Base-by-base conservation (phyloP, 345 rosid genomes). In the Dimocarpus longan region DNA sequence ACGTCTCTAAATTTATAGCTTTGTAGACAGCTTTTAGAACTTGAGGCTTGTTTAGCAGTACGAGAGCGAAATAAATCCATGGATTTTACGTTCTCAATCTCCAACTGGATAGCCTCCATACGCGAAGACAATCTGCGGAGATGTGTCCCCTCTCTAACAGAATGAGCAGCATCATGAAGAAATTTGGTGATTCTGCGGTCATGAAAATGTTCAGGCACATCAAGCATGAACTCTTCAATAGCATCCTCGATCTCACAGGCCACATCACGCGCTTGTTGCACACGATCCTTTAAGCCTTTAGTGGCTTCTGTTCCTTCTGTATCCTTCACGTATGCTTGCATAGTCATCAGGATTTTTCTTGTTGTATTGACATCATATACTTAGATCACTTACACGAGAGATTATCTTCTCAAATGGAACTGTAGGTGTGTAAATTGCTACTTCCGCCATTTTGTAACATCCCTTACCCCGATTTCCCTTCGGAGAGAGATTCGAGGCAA, bases 301-400 rank as follows among this genome's bases (percentile, higher is more conserved):
- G 40, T 50, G 16, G 6, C n/a, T 32, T 26, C 43, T 28, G 1
- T 18, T 54, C 42, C 63, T 71, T 54, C 75, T 50, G 40, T 16
- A 32, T 71, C 75, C 63, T 54, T 71, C 63, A 71, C 10, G 60
- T 50, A 71, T n/a, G 60, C 40, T 54, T 21, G 40, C 75, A 71
- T 48, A 0, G 75, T 71, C 11, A 26, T 50, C 63, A 71, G 75
- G 43, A 7, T 10, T 22, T 10, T 10, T 15, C 2, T 24, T 71
- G 28, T 26, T 26, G 28, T 26, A 26, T 26, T 1, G 28, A 26
- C 28, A 26, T 26, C 28, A 26, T 26, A 26, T 0, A 26, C 28
- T 1, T 26, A 26, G 28, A 26, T 26, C 28, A 26, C 28, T 1
- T 26, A 26, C 0, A 26, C 28, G 28, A 26, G 1, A 26, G 28